Evolutionary conservation across 1,284 basidiomycete genomes (phyloP).

Genomic region (Rhodofomes roseus): DNA sequence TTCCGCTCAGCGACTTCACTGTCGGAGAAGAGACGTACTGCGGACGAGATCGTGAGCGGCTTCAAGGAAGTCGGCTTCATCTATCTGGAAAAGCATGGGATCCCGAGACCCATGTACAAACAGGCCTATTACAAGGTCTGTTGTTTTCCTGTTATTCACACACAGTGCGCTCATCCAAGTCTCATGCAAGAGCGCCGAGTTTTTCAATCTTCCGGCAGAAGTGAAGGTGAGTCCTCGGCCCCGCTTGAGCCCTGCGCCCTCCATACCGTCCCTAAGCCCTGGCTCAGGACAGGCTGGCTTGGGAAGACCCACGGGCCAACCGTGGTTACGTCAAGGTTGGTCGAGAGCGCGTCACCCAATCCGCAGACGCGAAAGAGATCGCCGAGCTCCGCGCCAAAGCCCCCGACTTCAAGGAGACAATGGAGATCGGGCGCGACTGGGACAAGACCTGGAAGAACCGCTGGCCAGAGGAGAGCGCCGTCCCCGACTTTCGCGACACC

Average conservation of each 20-base stretch:
- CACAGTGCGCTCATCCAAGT: background rate
- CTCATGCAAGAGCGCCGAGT: constrained; percentile 56
- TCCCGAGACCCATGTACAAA: constrained; percentile 48
- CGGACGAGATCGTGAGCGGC: constrained; percentile 68
- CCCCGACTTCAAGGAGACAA: constrained; percentile 79
- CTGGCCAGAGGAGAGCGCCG: constrained; percentile 69
- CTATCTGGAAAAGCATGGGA: constrained; percentile 69
- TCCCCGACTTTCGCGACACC: constrained; percentile 62
- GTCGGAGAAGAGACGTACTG: constrained; percentile 58
- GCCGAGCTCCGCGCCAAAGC: constrained; percentile 64
- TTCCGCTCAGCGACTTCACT: constrained; percentile 49
- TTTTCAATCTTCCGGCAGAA: constrained; percentile 65
- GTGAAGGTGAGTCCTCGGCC: constrained; percentile 46
- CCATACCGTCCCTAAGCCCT: background rate
- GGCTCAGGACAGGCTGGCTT: constrained; percentile 53
- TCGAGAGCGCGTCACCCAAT: constrained; percentile 78
- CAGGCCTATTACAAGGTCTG: constrained; percentile 61
- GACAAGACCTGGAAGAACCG: constrained; percentile 71
- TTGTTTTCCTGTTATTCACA: background rate
- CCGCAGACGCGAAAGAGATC: constrained; percentile 69
- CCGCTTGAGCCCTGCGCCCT: background rate
- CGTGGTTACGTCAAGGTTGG: constrained; percentile 80
- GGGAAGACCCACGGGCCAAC: constrained; percentile 81
- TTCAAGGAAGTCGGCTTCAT: constrained; percentile 79
- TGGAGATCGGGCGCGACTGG: constrained; percentile 85